Evolutionary conservation across 192 early-diverging fungal genomes (phyloP), one percentile per base, ranked within the genome.

Genomic region (Backusella parvicylindrica): DNA sequence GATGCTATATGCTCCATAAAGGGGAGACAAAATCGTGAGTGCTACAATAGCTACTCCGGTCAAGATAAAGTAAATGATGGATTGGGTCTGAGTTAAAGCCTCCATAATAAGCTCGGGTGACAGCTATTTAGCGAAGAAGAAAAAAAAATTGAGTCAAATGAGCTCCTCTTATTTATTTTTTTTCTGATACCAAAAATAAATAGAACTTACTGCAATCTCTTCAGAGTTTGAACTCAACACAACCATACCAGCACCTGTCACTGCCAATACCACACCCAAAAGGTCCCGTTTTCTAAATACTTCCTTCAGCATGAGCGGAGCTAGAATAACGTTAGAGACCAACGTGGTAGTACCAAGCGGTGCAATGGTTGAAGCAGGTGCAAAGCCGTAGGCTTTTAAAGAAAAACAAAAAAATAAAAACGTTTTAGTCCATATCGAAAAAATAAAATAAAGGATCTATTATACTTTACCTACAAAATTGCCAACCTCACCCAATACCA

Each of bases 331-430:
- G 82, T 93, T 93, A 35, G 84, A 85, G 43, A 93, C 87, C 35
- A 93, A 69, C 1, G 91, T 88, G 13, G 90, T 89, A 0, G 92
- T 93, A n/a, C 92, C 92, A 32, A 93, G 72, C 0, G 92, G 92
- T 21, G 92, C 90, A 70, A 93, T 87, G 6, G 90, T 84, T 13
- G 91, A 91, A 21, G 92, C 90, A 26, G 89, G 90, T 12, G 92
- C 91, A 78, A 90, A 93, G 9, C 90, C 92, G 77, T 93, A 93
- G 2, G 92, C 92, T 79, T 15, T 35, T 3, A 21, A 16, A 40
- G 5, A 16, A 13, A n/a, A 68, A 68, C 18, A 7, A 32, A n/a
- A n/a, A n/a, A n/a, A n/a, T n/a, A n/a, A n/a, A n/a, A n/a, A n/a
- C n/a, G n/a, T n/a, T n/a, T n/a, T n/a, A n/a, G n/a, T n/a, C n/a